phyloP scores from a whole-genome alignment of 495 filamentous ascomycete species.

The Neurospora terricola region DNA sequence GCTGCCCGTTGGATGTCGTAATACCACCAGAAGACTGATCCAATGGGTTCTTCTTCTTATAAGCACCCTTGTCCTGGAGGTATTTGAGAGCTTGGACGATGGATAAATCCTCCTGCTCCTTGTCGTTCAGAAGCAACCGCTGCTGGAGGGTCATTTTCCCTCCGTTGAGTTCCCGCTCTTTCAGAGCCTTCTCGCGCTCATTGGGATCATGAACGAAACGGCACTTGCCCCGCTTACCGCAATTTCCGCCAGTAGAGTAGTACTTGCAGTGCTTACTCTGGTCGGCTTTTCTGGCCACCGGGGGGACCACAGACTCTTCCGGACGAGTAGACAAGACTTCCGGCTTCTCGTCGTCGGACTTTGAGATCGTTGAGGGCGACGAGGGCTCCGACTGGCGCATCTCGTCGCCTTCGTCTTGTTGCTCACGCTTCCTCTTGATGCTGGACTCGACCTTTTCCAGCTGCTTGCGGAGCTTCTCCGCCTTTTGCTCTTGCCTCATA shows the following conservation, averaged over 20 bases:
- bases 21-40: background rate
- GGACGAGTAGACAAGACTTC: slow-evolving; percentile 37
- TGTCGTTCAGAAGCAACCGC: slow-evolving; percentile 45
- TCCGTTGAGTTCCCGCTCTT: slow-evolving; percentile 41
- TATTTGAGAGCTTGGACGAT: slow-evolving; percentile 44
- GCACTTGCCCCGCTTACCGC: slow-evolving; percentile 56
- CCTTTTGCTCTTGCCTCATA: slow-evolving; percentile 35
- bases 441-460: slow-evolving; percentile 42
- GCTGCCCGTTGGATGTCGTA: slow-evolving; percentile 4
- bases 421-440: slow-evolving; percentile 48
- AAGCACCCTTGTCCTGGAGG: slow-evolving; percentile 33
- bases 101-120: slow-evolving; percentile 46
- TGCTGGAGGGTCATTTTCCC: slow-evolving; percentile 47
- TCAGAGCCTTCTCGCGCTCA: slow-evolving; percentile 42
- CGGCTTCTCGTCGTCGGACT: slow-evolving; percentile 37
- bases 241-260: slow-evolving; percentile 48
- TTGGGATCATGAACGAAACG: slow-evolving; percentile 49
- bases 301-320: slow-evolving; percentile 24
- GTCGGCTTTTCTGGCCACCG: slow-evolving; percentile 38
- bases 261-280: slow-evolving; percentile 50
- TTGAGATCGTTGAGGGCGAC: slow-evolving; percentile 28
- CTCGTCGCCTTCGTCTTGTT: slow-evolving; percentile 47
- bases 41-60: slow-evolving; percentile 1
- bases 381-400: slow-evolving; percentile 33
- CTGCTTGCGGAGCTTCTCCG: slow-evolving; percentile 39